A percentile compares a stretch with the other conserved stretches of the same genome.
phyloP scores from a whole-genome alignment of 108 stramenopile genomes.

The Mediolabrus comicus region DNA sequence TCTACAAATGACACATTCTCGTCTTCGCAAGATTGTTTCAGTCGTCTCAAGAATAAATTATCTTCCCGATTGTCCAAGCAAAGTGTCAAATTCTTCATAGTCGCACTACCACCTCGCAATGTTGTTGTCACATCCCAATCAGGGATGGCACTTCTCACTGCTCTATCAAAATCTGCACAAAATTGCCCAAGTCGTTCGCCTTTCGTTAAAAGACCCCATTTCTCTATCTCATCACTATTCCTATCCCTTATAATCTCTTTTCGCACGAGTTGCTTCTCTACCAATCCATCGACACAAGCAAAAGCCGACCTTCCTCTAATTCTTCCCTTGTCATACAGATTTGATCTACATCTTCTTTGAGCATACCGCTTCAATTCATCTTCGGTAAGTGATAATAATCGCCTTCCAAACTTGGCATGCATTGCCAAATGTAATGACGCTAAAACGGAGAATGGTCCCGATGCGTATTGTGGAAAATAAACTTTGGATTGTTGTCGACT shows the following conservation, averaged over 20 bases:
- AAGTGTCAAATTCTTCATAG: conserved; percentile 20
- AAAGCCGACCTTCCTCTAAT: conserved; percentile 50
- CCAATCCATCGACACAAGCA: conserved; percentile 50
- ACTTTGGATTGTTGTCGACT: neutral
- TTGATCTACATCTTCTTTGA: conserved; percentile 49
- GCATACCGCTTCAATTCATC: conserved; percentile 50
- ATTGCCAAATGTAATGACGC: conserved; percentile 39
- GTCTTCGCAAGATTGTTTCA: conserved; percentile 37
- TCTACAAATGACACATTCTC: conserved; percentile 34
- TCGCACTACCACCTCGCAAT: neutral
- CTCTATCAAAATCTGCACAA: conserved; percentile 46
- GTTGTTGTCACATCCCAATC: neutral
- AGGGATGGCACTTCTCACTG: conserved; percentile 16
- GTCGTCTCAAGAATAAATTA: conserved; percentile 33
- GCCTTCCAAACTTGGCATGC: conserved; percentile 24
- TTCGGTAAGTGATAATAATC: conserved; percentile 43
- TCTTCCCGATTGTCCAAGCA: conserved; percentile 55
- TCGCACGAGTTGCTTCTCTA: conserved; percentile 44
- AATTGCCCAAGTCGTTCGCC: conserved; percentile 38
- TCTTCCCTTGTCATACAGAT: conserved; percentile 50
- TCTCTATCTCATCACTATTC: conserved; percentile 37
- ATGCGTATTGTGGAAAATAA: conserved; percentile 53
- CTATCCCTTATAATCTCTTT: conserved; percentile 45
- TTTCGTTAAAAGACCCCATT: conserved; percentile 36
- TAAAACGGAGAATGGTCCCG: conserved; percentile 52